These are phyloP conservation scores for Trichoderma asperellum DNA, from an alignment of 2,329 filamentous ascomycete species.

Conservation along the genomic window DNA sequence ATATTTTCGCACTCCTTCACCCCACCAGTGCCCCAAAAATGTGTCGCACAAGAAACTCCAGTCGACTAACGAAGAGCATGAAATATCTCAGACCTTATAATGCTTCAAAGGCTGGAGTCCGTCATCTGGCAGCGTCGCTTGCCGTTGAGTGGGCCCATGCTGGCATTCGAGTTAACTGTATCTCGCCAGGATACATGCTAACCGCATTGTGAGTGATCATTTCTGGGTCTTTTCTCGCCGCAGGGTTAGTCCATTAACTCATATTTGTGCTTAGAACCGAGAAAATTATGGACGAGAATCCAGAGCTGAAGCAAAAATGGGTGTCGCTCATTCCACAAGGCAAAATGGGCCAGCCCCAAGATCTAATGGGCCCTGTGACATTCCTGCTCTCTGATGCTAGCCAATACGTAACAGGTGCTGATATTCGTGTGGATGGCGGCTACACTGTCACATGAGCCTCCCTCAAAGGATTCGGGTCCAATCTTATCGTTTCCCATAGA, in stretches of 20 bases:
- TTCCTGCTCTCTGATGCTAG: constrained; percentile 83
- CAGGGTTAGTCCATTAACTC: neutral
- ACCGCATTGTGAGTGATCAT: constrained; percentile 74
- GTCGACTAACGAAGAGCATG: neutral
- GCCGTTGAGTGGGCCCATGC: constrained; percentile 92
- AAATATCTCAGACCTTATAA: constrained; percentile 71
- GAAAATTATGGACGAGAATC: constrained; percentile 93
- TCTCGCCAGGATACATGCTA: constrained; percentile 95
- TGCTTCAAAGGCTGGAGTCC: constrained; percentile 86
- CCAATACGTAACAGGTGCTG: constrained; percentile 71
- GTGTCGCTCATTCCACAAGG: constrained; percentile 88
- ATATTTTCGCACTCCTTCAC: neutral
- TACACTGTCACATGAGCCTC: constrained; percentile 68
- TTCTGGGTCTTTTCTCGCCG: neutral
- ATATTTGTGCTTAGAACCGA: constrained; percentile 64
- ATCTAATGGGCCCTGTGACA: constrained; percentile 90
- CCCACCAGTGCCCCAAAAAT: neutral
- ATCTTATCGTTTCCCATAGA: neutral
- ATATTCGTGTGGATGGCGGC: constrained; percentile 83
- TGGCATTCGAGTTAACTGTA: constrained; percentile 91
- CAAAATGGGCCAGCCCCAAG: constrained; percentile 89
- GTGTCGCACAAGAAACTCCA: neutral
- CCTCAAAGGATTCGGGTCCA: neutral
- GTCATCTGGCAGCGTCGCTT: constrained; percentile 83
- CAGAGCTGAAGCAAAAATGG: constrained; percentile 88